Conservation (phyloP, 2,329 filamentous ascomycete genomes). For the Colletotrichum eremochloae region DNA sequence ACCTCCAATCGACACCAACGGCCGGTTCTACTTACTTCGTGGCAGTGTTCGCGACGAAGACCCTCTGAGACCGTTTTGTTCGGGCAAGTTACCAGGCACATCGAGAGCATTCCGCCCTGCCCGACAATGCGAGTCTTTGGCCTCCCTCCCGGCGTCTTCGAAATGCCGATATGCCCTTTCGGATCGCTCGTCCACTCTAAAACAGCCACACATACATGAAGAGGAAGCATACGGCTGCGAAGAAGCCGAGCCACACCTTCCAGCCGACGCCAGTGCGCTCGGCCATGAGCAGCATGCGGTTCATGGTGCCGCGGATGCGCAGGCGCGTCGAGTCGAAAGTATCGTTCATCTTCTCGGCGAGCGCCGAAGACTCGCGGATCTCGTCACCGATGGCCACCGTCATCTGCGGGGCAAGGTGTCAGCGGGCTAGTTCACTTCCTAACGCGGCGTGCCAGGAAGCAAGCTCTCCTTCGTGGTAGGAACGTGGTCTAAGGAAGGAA, state of each 20-base stretch:
- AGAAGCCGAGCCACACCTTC: constrained; percentile 94
- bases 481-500: background rate
- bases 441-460: no score
- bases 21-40: background rate
- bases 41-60: background rate
- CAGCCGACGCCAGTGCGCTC: constrained; percentile 94
- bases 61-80: background rate
- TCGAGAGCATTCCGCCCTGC: background rate
- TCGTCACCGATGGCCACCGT: constrained; percentile 95
- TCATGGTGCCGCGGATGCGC: constrained; percentile 92
- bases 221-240: constrained; percentile 82
- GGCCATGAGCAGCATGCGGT: constrained; percentile 95
- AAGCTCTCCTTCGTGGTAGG: background rate
- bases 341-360: constrained; percentile 97
- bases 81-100: background rate
- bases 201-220: constrained; percentile 96
- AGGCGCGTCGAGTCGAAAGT: constrained; percentile 88
- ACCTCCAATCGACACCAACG: background rate
- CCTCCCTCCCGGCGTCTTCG: background rate
- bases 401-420: constrained; percentile 68
- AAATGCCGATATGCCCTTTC: background rate
- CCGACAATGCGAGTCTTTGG: background rate
- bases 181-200: constrained; percentile 55
- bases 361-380: constrained; percentile 88
- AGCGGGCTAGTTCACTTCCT: background rate